Base-by-base conservation (phyloP, 192 early-diverging fungal species). In the Linnemannia exigua region DNA sequence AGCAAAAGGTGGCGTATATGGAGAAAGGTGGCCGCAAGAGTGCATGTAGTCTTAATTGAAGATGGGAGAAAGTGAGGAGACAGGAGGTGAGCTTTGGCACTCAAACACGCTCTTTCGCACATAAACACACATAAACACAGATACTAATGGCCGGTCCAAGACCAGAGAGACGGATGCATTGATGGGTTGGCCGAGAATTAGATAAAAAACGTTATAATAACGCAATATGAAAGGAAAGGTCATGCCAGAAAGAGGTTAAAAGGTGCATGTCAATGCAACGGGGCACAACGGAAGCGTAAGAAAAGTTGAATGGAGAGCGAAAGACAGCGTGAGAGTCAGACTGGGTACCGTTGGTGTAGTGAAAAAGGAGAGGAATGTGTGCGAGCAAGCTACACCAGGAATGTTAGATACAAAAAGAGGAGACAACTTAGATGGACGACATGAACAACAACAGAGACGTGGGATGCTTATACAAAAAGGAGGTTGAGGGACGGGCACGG, bases 381-480 rank as follows among this genome's bases (percentile, higher is more conserved):
- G 58, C 58, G 28, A 63, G 12, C 28, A 63, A 63, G 28, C 58
- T 63, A 63, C 58, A 63, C 58, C 58, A 12, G 4, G 58, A 61
- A 61, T 28, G 28, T 61, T 28, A 31, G 15, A 25, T 54, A 54
- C 8, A 63, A 63, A 63, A 63, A 31, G 28, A 63, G 58, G 58
- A 63, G 58, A 61, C 12, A 3, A 12, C 28, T 3, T 63, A 12
- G 58, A 3, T 63, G 28, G 28, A 63, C 58, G 58, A 31, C 28
- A 31, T 63, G 58, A 15, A 63, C 58, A 63, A 31, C 8, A 63
- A 44, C 41, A 63, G 28, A 33, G 58, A 15, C 58, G 58, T 25
- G 58, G 58, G 58, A 63, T 63, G 58, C 31, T 63, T 63, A 25
- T 63, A 33, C 58, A 31, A 63, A 63, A 33, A 63, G 58, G 58